Conservation (phyloP, 2,329 filamentous ascomycete species). For the Penicillium sp. region DNA sequence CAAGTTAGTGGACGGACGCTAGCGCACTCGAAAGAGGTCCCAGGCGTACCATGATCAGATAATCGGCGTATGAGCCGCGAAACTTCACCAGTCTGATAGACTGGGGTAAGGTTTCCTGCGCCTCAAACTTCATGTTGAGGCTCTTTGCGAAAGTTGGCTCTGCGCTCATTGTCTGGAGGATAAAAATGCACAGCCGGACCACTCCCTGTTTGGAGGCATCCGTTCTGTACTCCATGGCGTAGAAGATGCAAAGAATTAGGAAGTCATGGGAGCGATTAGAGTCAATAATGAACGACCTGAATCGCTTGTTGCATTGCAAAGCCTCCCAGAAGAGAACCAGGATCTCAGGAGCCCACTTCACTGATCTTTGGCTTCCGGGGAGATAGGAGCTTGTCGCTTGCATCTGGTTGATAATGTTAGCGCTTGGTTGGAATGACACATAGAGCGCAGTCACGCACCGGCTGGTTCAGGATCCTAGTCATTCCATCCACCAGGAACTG, state of each 20-base stretch:
- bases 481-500: constrained; percentile 96
- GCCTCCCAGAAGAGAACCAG: constrained; percentile 98
- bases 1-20: constrained; percentile 28
- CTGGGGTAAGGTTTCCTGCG: constrained; percentile 79
- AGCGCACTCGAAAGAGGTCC: not conserved
- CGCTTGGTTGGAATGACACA: constrained; percentile 12
- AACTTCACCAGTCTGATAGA: constrained; percentile 82
- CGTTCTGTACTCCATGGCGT: constrained; percentile 82
- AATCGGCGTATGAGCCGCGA: constrained; percentile 87
- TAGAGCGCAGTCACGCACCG: constrained; percentile 48
- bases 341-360: constrained; percentile 90
- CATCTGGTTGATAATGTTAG: constrained; percentile 49
- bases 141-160: constrained; percentile 87
- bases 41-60: constrained; percentile 70
- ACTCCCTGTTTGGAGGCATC: constrained; percentile 87
- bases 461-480: constrained; percentile 87
- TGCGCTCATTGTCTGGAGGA: constrained; percentile 90
- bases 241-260: constrained; percentile 83
- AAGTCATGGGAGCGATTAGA: constrained; percentile 93
- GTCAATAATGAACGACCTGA: constrained; percentile 94
- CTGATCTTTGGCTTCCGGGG: constrained; percentile 73
- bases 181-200: constrained; percentile 95
- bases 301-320: constrained; percentile 95
- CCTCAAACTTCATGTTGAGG: constrained; percentile 83
- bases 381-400: constrained; percentile 86